phyloP scores from a whole-genome alignment of 2,329 filamentous ascomycete species.

The Cordyceps fumosorosea region DNA sequence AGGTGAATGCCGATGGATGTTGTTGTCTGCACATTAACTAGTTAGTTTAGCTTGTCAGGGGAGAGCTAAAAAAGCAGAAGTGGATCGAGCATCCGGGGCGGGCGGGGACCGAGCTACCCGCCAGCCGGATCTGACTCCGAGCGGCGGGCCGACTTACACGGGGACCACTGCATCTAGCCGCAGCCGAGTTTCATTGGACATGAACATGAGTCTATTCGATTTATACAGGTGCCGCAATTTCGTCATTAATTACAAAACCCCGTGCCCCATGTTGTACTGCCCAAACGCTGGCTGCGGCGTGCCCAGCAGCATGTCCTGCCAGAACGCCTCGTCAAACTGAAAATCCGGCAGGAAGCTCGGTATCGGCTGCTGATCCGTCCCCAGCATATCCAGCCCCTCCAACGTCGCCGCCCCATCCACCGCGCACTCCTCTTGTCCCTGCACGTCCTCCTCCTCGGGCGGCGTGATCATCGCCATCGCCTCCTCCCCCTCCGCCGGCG shows the following conservation, averaged over 20 bases:
- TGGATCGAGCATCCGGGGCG: background rate
- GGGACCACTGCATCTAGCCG: background rate
- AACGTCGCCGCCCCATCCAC: background rate
- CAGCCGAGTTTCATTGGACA: too few relatives aligned
- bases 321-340: slow-evolving; percentile 8
- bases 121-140: background rate
- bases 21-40: background rate
- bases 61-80: background rate
- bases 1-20: background rate
- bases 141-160: background rate
- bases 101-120: background rate
- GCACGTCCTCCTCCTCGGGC: background rate
- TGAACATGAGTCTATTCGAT: background rate
- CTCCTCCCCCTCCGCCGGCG: background rate
- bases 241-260: background rate
- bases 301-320: slow-evolving; percentile 8
- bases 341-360: background rate
- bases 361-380: background rate
- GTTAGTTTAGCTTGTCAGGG: background rate
- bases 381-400: background rate
- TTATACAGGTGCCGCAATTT: background rate
- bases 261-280: background rate
- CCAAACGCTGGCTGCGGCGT: background rate
- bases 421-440: background rate
- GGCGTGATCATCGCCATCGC: background rate